phyloP scores from a whole-genome alignment of 2,329 filamentous ascomycete species.

The Passalora sequoiae region DNA sequence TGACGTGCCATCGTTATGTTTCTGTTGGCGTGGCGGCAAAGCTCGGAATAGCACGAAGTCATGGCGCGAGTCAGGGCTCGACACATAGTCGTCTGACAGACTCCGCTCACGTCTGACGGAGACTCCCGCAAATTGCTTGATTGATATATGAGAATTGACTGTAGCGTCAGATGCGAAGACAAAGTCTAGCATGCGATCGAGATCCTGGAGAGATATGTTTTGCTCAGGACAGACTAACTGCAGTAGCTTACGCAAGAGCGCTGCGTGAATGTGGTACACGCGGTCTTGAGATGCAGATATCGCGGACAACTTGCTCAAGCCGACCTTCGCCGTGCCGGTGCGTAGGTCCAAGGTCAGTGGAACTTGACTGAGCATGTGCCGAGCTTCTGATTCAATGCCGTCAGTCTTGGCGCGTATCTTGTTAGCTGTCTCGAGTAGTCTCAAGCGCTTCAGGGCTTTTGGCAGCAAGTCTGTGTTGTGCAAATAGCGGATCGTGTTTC shows the following conservation, averaged over 20 bases:
- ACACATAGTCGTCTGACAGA: too few species aligned
- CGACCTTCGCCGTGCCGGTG: constrained; percentile 13
- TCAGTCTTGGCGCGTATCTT: constrained; percentile 46
- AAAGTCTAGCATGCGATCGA: constrained; percentile 37
- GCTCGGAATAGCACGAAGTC: too few species aligned
- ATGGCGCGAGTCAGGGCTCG: too few species aligned
- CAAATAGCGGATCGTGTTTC: constrained; percentile 75
- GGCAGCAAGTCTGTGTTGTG: constrained; percentile 59
- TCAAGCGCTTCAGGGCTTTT: constrained; percentile 59
- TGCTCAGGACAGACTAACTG: constrained; percentile 47
- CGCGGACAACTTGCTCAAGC: background rate
- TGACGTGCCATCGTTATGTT: too few species aligned
- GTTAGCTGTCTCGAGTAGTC: constrained; percentile 58
- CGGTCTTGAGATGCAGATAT: background rate
- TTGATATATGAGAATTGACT: too few species aligned
- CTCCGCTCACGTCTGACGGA: too few species aligned
- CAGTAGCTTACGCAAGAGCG: constrained; percentile 46
- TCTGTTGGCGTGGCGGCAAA: too few species aligned
- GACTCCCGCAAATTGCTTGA: too few species aligned
- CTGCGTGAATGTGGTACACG: constrained; percentile 34
- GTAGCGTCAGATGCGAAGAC: constrained; percentile 43
- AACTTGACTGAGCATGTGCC: constrained; percentile 49
- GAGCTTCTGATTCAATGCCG: constrained; percentile 49
- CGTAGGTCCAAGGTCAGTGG: constrained; percentile 42
- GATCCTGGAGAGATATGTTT: constrained; percentile 40